Conservation (phyloP, 345 rosid species). For the Boechera stricta region DNA sequence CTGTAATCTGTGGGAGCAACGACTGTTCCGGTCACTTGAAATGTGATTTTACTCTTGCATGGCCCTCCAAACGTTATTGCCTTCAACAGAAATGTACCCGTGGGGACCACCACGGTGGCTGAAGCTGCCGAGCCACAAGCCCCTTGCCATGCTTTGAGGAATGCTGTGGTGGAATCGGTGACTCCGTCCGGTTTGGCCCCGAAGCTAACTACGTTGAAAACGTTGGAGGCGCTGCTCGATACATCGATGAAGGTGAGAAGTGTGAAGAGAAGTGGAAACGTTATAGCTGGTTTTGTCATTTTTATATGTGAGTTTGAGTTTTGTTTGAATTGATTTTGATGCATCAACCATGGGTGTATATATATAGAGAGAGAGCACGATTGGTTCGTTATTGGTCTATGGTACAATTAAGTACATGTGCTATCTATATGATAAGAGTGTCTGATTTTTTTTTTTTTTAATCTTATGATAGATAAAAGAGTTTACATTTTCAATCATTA, state of each 20-base stretch:
- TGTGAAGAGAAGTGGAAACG: constrained; percentile 25
- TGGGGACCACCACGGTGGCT: constrained; percentile 54
- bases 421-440: constrained; percentile 23
- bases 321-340: constrained; percentile 20
- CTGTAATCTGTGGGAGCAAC: constrained; percentile 61
- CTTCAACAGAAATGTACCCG: constrained; percentile 54
- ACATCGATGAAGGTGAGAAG: constrained; percentile 10
- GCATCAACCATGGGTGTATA: constrained; percentile 24
- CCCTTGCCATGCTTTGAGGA: constrained; percentile 60
- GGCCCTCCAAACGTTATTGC: constrained; percentile 60
- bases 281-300: constrained; percentile 28
- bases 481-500: constrained; percentile 37
- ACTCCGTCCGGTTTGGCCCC: constrained; percentile 66
- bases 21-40: constrained; percentile 55
- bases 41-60: constrained; percentile 54
- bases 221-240: constrained; percentile 35
- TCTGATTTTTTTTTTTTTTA: background rate
- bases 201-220: constrained; percentile 53
- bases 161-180: constrained; percentile 58
- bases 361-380: background rate
- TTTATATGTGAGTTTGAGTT: constrained; percentile 24
- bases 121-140: constrained; percentile 56
- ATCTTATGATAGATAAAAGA: constrained; percentile 19
- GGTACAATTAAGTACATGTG: constrained; percentile 42
- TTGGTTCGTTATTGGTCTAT: constrained; percentile 18